Conservation (phyloP, 108 stramenopile genomes). For the Nannochloropsis gaditana region DNA sequence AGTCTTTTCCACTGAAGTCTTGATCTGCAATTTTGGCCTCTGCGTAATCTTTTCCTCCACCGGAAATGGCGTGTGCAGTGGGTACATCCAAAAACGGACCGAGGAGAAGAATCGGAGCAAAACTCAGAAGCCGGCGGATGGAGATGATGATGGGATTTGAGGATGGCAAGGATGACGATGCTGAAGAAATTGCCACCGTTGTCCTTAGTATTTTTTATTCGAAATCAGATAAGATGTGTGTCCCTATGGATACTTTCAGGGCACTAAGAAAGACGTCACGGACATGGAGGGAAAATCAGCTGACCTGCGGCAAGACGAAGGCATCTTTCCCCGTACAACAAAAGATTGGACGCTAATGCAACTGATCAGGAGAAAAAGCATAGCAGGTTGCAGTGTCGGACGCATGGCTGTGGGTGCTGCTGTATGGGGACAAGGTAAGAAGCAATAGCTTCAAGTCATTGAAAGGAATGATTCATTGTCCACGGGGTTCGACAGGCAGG, state of each 20-base stretch:
- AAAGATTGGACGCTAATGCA: background rate
- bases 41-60: background rate
- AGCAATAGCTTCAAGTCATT: too few relatives aligned
- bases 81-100: constrained; percentile 8
- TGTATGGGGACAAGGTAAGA: too few relatives aligned
- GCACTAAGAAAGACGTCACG: too few relatives aligned
- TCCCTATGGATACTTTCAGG: too few relatives aligned
- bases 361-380: too few relatives aligned
- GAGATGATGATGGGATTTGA: background rate
- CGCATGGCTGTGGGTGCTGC: too few relatives aligned
- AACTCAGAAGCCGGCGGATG: background rate
- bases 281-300: too few relatives aligned
- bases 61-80: background rate
- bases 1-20: background rate
- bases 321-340: background rate
- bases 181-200: background rate
- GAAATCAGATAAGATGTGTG: too few relatives aligned
- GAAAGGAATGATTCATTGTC: too few relatives aligned
- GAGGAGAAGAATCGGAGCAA: background rate
- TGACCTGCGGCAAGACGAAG: background rate
- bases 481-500: too few relatives aligned
- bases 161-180: background rate
- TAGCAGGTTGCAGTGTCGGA: too few relatives aligned
- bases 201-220: too few relatives aligned
- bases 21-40: constrained; percentile 4